Evolutionary conservation across 257 asterid genomes (phyloP).

Genomic region (Solanum okadae): DNA sequence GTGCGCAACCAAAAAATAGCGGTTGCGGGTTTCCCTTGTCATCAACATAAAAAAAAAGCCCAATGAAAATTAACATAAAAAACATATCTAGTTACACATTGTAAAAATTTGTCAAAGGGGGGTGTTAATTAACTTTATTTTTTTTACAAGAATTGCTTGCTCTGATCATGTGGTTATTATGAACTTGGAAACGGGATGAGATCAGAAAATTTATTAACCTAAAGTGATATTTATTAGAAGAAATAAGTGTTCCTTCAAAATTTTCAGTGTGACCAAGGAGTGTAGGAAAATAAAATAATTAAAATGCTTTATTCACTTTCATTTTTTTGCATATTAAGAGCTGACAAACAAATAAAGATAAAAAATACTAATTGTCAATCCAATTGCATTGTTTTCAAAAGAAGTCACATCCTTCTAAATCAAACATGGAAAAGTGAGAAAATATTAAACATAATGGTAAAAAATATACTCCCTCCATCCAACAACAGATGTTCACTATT

Average conservation of each 20-base stretch:
- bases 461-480: not conserved
- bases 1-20: no score
- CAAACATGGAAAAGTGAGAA: not conserved
- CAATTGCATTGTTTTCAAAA: no score
- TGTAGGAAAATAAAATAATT: not conserved
- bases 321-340: not conserved
- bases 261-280: not conserved
- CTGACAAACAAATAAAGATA: not conserved
- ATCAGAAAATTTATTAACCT: not conserved
- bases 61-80: not conserved
- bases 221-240: not conserved
- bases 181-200: not conserved
- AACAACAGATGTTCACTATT: no score
- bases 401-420: not conserved
- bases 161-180: not conserved
- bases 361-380: not conserved
- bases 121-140: not conserved
- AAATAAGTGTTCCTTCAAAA: not conserved
- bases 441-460: not conserved
- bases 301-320: not conserved
- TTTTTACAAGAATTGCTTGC: not conserved
- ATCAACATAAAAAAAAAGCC: no score
- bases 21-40: no score
- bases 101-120: not conserved
- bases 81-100: not conserved